phyloP scores from a whole-genome alignment of 441 rosid genomes.

The Macaranga tanarius region DNA sequence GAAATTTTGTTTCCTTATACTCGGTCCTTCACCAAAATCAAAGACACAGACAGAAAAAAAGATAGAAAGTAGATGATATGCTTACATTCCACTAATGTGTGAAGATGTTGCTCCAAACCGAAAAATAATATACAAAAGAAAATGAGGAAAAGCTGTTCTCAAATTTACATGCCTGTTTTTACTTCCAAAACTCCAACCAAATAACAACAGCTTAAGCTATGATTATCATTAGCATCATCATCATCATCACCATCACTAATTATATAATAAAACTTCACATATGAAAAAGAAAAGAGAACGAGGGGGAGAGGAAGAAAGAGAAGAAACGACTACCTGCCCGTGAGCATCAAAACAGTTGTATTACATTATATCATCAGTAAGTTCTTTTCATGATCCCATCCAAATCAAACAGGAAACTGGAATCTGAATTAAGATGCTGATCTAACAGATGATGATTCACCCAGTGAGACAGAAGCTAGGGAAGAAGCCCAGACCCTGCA shows the following conservation, averaged over 20 bases:
- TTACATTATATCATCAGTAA: constrained; percentile 18
- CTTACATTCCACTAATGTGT: constrained; percentile 20
- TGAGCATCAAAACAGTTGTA: constrained; percentile 21
- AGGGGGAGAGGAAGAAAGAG: neutral
- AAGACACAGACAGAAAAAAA: neutral
- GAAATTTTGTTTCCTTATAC: too few species aligned
- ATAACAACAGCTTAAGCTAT: constrained; percentile 33
- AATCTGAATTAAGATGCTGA: constrained; percentile 32
- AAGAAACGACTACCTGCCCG: constrained; percentile 16
- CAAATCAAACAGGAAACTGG: neutral
- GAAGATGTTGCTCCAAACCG: constrained; percentile 21
- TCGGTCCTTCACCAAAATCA: too few species aligned
- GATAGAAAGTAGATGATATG: neutral
- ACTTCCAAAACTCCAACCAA: constrained; percentile 34
- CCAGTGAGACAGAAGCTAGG: constrained; percentile 79
- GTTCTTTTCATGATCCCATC: constrained; percentile 26
- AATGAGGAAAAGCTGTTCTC: constrained; percentile 34
- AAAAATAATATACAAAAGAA: constrained; percentile 43
- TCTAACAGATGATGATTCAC: constrained; percentile 56
- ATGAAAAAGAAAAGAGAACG: neutral
- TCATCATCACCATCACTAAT: constrained; percentile 13
- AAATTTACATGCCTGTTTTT: constrained; percentile 56
- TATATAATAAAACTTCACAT: constrained; percentile 17
- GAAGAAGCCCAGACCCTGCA: constrained; percentile 88
- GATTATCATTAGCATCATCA: constrained; percentile 23